These are phyloP conservation scores for Apostasia shenzhenica DNA, from an alignment of 106 monocot species.

Conservation along the genomic window DNA sequence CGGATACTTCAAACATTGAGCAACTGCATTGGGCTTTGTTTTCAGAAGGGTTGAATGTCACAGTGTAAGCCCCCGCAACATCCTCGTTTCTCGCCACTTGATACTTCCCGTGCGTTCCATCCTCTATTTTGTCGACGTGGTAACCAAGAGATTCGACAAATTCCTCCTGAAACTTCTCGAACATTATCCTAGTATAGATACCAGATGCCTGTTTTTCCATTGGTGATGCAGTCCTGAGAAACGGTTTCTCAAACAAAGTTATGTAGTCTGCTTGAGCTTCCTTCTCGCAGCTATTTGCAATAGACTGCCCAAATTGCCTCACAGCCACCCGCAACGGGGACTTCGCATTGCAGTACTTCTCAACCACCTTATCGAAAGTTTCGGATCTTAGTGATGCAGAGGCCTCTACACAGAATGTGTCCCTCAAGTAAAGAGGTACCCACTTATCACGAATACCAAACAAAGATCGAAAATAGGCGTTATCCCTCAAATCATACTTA, in stretches of 20 bases:
- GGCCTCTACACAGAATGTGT: conserved; percentile 36
- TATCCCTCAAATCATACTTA: conserved; percentile 42
- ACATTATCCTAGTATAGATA: conserved; percentile 55
- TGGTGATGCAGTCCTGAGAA: conserved; percentile 58
- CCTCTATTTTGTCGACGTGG: conserved; percentile 46
- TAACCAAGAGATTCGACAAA: conserved; percentile 62
- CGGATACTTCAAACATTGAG: conserved; percentile 60
- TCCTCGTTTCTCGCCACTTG: conserved; percentile 39
- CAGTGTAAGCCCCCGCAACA: conserved; percentile 29
- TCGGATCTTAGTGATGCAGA: conserved; percentile 21
- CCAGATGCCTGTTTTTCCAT: conserved; percentile 64
- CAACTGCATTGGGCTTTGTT: conserved; percentile 50
- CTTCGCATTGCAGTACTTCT: conserved; percentile 38
- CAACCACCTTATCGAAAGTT: conserved; percentile 37
- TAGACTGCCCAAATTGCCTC: conserved; percentile 34
- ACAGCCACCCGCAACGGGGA: conserved; percentile 34
- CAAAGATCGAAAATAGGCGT: conserved; percentile 40
- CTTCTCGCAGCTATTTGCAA: conserved; percentile 37
- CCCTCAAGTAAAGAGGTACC: conserved; percentile 47
- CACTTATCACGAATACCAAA: conserved; percentile 52
- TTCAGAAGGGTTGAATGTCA: conserved; percentile 32
- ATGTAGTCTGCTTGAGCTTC: conserved; percentile 51
- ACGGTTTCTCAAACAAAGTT: conserved; percentile 46
- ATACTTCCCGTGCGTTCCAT: conserved; percentile 39
- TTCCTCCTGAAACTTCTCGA: conserved; percentile 58